A percentile compares a stretch with the other conserved stretches of the same genome.
phyloP scores from a whole-genome alignment of 768 basidiomycete genomes.

The Lactarius hatsudake region DNA sequence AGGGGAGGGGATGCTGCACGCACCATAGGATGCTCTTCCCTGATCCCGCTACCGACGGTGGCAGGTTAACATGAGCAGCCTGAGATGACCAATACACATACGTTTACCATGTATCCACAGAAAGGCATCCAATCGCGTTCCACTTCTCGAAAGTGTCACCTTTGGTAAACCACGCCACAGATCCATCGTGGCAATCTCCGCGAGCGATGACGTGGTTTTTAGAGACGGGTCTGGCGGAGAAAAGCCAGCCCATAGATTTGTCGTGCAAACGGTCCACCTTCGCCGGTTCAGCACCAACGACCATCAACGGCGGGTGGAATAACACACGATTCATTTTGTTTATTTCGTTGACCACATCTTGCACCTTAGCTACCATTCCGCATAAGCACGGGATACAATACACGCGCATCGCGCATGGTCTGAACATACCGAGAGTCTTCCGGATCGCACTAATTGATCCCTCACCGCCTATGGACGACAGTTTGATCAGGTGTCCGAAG shows the following conservation, averaged over 20 bases:
- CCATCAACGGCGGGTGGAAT: not conserved
- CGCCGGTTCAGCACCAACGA: rapidly evolving
- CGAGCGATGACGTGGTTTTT: not conserved
- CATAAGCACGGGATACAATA: not conserved
- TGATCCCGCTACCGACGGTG: not conserved
- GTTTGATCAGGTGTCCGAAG: not conserved
- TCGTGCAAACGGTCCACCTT: not conserved
- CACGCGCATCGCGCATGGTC: not conserved
- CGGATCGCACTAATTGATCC: not conserved
- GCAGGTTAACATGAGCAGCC: not conserved
- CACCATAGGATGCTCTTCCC: not conserved
- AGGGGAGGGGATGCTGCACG: not conserved
- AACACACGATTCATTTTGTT: not conserved
- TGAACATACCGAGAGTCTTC: not conserved
- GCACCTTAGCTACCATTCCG: not conserved
- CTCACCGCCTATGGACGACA: not conserved
- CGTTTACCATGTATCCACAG: not conserved
- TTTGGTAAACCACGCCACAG: not conserved
- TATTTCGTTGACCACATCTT: not conserved
- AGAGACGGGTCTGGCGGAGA: not conserved
- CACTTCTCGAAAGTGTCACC: not conserved
- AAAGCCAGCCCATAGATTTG: not conserved
- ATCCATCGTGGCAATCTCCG: not conserved
- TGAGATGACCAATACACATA: not conserved
- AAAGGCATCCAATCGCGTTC: not conserved